A percentile compares a stretch with the other conserved stretches of the same genome.
Conservation (phyloP, 2,329 filamentous ascomycete genomes). For the Epichloe aotearoae region DNA sequence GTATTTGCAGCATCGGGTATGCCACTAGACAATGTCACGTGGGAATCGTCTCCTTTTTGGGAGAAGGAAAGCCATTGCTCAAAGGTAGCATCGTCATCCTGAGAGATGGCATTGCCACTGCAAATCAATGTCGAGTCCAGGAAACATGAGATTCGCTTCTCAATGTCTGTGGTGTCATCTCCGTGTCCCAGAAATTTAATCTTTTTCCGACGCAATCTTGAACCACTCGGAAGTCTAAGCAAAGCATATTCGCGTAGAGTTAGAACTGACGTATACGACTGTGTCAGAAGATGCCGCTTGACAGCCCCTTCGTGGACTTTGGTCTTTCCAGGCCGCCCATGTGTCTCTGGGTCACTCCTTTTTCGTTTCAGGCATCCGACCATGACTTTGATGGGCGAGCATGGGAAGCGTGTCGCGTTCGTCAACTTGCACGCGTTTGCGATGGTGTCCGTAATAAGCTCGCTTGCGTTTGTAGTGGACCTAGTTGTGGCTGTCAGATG, state of each 20-base stretch:
- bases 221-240: slow-evolving; percentile 49
- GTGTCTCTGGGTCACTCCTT: slow-evolving; percentile 9
- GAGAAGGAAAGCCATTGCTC: slow-evolving; percentile 48
- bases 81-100: slow-evolving; percentile 27
- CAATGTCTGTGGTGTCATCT: slow-evolving; percentile 15
- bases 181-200: slow-evolving; percentile 31
- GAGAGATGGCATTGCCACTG: slow-evolving; percentile 18
- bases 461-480: not conserved
- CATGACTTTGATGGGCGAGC: slow-evolving; percentile 12
- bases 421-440: not conserved
- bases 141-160: slow-evolving; percentile 36
- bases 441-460: not conserved
- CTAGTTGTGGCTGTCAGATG: not conserved
- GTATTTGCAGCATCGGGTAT: slow-evolving; percentile 32
- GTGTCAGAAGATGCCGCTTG: slow-evolving; percentile 50
- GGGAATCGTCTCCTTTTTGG: slow-evolving; percentile 45
- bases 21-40: slow-evolving; percentile 37
- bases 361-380: slow-evolving; percentile 16
- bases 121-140: slow-evolving; percentile 62
- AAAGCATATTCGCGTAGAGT: slow-evolving; percentile 61
- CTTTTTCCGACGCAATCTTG: slow-evolving; percentile 47
- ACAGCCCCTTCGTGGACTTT: slow-evolving; percentile 11
- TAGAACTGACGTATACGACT: slow-evolving; percentile 52
- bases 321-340: not conserved
- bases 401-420: not conserved